Conservation (phyloP, 2,329 filamentous ascomycete species). For the Sarocladium strictum region DNA sequence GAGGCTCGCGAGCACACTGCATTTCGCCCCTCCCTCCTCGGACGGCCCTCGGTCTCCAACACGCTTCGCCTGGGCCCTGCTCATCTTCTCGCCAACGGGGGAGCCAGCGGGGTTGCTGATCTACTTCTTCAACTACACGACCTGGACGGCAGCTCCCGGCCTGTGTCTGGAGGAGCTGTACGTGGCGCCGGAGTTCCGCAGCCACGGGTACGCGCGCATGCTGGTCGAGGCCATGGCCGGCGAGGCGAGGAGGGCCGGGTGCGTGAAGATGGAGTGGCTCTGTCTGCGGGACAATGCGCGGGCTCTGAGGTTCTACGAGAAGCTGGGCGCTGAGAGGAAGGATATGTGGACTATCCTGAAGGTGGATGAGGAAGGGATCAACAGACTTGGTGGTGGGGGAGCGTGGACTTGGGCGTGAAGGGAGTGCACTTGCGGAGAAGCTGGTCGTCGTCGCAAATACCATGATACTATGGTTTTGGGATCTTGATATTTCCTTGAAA, state of each 20-base stretch:
- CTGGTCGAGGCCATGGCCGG: slow-evolving; percentile 11
- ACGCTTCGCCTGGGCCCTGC: slow-evolving; percentile 7
- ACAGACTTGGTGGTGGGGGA: neutral
- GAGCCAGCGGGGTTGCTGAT: slow-evolving; percentile 11
- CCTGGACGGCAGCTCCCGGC: slow-evolving; percentile 12
- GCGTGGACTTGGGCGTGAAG: neutral
- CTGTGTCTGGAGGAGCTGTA: slow-evolving; percentile 13
- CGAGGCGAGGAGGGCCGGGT: slow-evolving; percentile 6
- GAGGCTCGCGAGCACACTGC: neutral
- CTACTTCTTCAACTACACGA: slow-evolving; percentile 13
- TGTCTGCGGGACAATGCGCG: slow-evolving; percentile 11
- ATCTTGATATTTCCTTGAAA: no score
- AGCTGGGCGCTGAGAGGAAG: slow-evolving; percentile 11
- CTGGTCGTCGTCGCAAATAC: no score
- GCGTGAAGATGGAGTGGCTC: slow-evolving; percentile 13
- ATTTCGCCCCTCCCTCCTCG: neutral
- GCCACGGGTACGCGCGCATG: slow-evolving; percentile 11
- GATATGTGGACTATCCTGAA: slow-evolving; percentile 11
- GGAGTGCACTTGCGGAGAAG: no score
- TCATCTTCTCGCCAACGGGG: slow-evolving; percentile 10
- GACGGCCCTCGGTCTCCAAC: neutral
- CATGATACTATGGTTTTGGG: no score
- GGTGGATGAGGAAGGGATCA: slow-evolving; percentile 3
- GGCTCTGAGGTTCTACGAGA: slow-evolving; percentile 13
- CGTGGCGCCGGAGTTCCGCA: slow-evolving; percentile 9